Evolutionary conservation across 495 filamentous ascomycete genomes (phyloP), one percentile per base, ranked within the genome.

Genomic region (Aeminium ludgeri): DNA sequence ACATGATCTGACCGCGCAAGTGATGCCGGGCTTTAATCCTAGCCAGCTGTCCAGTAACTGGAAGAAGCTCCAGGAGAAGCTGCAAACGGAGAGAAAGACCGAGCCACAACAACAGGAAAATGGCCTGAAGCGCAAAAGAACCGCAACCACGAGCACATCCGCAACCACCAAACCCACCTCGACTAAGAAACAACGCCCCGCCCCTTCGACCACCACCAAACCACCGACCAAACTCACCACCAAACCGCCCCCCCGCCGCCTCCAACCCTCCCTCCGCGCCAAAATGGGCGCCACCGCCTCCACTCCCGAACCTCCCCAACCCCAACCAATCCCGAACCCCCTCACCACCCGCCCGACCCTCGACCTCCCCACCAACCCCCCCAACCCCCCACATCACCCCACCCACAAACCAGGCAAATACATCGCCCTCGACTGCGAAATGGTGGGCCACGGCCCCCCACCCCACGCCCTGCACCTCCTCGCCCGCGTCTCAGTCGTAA

Each of bases 371-470:
- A 45, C 38, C 25, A 36, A 40, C 34, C 43, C 39, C 38, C 35
- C 51, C 19, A 73, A 78, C 57, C 59, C 63, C 16, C 73, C 73
- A 12, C 57, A 73, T 4, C 52, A 55, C 41, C 30, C 50, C 2
- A 45, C 49, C 16, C 56, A 66, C 5, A 72, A 79, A 34, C 54
- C 80, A 34, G 86, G 86, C 38, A 89, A 84, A 68, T 96, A 89
- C 54, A 58, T 97, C 33, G 80, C 83, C 27, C 70, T 97, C 33
- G 91, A 97, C 64, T 96, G 89, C 60, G 89, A 97, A 63, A 97
- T 97, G 89, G 87, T 97, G 13, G 89, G 89, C 30, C 73, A 85
- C 10, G 84, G 78, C 1, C 66, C 69, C 27, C 68, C 67, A 2
- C 53, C 59, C 17, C 50, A 55, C 30, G 57, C 63, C 34, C 72